phyloP scores from a whole-genome alignment of 495 filamentous ascomycete genomes.

The Evernia prunastri region DNA sequence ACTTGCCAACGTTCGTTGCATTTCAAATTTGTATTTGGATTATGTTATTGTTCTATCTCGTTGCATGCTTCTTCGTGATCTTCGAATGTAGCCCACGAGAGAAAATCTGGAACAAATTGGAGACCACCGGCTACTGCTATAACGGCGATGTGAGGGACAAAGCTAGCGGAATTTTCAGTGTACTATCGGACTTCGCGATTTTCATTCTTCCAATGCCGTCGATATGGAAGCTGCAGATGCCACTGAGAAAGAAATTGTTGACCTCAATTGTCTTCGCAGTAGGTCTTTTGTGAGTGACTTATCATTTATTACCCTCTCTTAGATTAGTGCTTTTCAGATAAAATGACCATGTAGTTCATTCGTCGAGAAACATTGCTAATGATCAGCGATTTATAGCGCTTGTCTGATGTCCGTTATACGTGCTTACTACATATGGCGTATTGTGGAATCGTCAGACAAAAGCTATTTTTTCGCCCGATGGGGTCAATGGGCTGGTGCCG shows the following conservation, averaged over 20 bases:
- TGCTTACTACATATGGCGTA: conserved; percentile 13
- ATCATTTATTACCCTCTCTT: background rate
- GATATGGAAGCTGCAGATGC: conserved; percentile 17
- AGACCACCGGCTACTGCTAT: conserved; percentile 33
- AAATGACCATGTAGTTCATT: too few species aligned
- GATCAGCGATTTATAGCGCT: conserved; percentile 1
- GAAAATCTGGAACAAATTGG: conserved; percentile 32
- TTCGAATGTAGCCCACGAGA: conserved; percentile 31
- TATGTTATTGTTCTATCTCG: conserved; percentile 11
- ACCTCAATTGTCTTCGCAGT: conserved; percentile 12
- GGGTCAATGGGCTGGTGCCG: conserved; percentile 14
- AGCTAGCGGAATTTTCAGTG: conserved; percentile 17
- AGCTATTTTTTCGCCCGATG: conserved; percentile 7
- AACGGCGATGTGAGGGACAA: conserved; percentile 26
- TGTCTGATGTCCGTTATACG: conserved; percentile 20
- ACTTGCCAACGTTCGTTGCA: conserved; percentile 4
- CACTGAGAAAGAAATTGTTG: conserved; percentile 7
- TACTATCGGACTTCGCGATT: conserved; percentile 23
- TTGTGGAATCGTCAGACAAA: conserved; percentile 2
- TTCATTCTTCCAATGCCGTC: conserved; percentile 18
- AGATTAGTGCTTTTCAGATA: too few species aligned
- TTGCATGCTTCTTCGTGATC: background rate
- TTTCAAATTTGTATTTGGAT: conserved; percentile 11
- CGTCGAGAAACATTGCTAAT: background rate
- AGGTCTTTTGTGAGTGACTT: conserved; percentile 13